Evolutionary conservation across 441 rosid species (phyloP), one percentile per base, ranked within the genome.

Genomic region (Bocquillonia castaneifolia): DNA sequence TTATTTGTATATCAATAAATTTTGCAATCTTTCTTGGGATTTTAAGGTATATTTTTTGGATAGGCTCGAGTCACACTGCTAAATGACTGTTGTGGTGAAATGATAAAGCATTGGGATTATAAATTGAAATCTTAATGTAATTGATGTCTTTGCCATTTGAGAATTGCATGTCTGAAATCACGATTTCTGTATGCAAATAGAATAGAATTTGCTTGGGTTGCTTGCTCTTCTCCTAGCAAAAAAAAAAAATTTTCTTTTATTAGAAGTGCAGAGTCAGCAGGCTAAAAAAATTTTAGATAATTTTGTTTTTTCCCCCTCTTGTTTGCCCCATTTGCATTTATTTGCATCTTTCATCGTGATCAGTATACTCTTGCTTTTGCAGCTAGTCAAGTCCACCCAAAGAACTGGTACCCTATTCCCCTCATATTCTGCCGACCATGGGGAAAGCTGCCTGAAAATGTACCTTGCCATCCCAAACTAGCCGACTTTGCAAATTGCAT

Each of bases 381-480:
- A 95, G 99, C 99, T 66, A 88, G 79, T 83, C 99, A 95, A 79
- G 99, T 95, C 78, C 99, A 95, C 72, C 98, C 99, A 2, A 95
- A 95, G 81, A 95, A 95, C 66, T 95, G 98, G 98, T 95, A 95
- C 55, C 99, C 99, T 34, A 95, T 95, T 64, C 99, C 99, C 23
- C 90, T 95, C 52, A 79, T 95, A 65, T 92, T 95, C 81, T 95
- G 99, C 79, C 87, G 98, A 70, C 99, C 99, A 14, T 95, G 99
- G 99, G 99, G 98, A 57, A 85, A 88, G 84, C 92, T 95, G 44
- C 99, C 99, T 2, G 99, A 95, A 74, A 92, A 92, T 57, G 98
- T 95, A 45, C 96, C 99, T 6, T 95, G 99, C 84, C 99, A 95
- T 74, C 98, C 98, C 40, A 95, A 95, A 70, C 92, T 95, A 68